Percentiles rank a stretch among this genome's conserved stretches.
These are phyloP conservation scores for Rostrohypoxylon terebratum DNA, from an alignment of 495 filamentous ascomycete species.

Conservation along the genomic window DNA sequence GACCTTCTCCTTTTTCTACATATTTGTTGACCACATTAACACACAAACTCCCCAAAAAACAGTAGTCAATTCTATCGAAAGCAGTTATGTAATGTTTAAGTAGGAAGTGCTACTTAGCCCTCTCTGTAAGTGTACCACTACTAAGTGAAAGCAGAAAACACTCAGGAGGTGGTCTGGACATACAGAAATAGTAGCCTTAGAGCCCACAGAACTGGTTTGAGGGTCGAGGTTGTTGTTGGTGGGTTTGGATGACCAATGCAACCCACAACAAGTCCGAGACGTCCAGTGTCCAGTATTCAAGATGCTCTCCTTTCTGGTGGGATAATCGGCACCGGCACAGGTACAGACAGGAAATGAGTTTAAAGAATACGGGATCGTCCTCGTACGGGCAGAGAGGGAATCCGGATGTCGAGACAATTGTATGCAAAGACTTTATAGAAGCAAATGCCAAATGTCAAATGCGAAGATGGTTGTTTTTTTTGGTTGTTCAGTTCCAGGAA, in stretches of 20 bases:
- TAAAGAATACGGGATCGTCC: conserved; percentile 2
- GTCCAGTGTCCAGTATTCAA: conserved; percentile 39
- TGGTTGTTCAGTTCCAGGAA: conserved; percentile 9
- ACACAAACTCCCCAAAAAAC: conserved; percentile 19
- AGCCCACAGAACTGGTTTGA: neutral
- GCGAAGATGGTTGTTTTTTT: conserved; percentile 12
- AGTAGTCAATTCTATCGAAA: conserved; percentile 23
- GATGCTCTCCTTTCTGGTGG: conserved; percentile 25
- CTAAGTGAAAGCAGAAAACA: conserved; percentile 12
- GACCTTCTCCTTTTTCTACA: conserved; percentile 40
- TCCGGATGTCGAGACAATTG: conserved; percentile 19
- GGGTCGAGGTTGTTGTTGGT: conserved; percentile 16
- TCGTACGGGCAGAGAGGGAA: conserved; percentile 21
- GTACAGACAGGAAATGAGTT: no score
- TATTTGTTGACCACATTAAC: conserved; percentile 34
- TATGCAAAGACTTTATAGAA: conserved; percentile 39
- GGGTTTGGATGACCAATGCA: conserved; percentile 45
- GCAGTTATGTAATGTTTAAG: neutral
- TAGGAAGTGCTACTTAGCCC: conserved; percentile 27
- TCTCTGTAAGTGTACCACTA: conserved; percentile 8
- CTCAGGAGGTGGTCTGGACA: conserved; percentile 17
- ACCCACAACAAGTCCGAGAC: conserved; percentile 30
- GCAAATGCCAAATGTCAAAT: conserved; percentile 1
- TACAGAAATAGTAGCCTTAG: conserved; percentile 29
- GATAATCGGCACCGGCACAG: conserved; percentile 7